A percentile compares a stretch with the other conserved stretches of the same genome.
These are phyloP conservation scores for Diplodia corticola DNA, from an alignment of 2,329 filamentous ascomycete genomes.

Conservation along the genomic window DNA sequence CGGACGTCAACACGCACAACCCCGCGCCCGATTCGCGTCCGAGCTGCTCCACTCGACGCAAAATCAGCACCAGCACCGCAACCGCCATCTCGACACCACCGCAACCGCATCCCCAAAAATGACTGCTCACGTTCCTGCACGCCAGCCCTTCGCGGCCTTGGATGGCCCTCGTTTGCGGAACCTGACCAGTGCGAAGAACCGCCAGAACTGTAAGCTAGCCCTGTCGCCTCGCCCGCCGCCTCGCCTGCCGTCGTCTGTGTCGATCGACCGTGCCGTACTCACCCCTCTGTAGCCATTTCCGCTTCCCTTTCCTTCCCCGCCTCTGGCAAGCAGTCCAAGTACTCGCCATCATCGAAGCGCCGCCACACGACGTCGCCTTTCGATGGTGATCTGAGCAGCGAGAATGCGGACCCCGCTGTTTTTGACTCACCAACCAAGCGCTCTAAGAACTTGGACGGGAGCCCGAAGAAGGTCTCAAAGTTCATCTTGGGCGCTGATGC, in stretches of 20 bases:
- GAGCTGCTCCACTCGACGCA: slow-evolving; percentile 10
- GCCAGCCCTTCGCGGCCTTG: slow-evolving; percentile 75
- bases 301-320: slow-evolving; percentile 26
- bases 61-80: slow-evolving; percentile 5
- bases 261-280: slow-evolving; percentile 11
- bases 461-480: slow-evolving; percentile 42
- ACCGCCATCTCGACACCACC: neutral
- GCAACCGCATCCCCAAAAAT: slow-evolving; percentile 13
- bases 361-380: slow-evolving; percentile 45
- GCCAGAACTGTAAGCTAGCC: slow-evolving; percentile 59
- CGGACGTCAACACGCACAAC: slow-evolving; percentile 17
- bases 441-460: slow-evolving; percentile 46
- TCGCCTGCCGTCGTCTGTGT: slow-evolving; percentile 1
- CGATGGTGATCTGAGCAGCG: slow-evolving; percentile 51
- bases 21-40: slow-evolving; percentile 7
- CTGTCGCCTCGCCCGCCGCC: slow-evolving; percentile 1
- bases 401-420: slow-evolving; percentile 60
- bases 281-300: slow-evolving; percentile 34
- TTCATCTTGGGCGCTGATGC: slow-evolving; percentile 40
- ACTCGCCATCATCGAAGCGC: slow-evolving; percentile 48
- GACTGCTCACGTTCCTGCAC: slow-evolving; percentile 43
- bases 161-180: slow-evolving; percentile 68
- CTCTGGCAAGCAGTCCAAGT: slow-evolving; percentile 35
- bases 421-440: slow-evolving; percentile 56
- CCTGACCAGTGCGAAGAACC: slow-evolving; percentile 74